Evolutionary conservation across 2,329 filamentous ascomycete genomes (phyloP).

Genomic region (Alternaria conjuncta): DNA sequence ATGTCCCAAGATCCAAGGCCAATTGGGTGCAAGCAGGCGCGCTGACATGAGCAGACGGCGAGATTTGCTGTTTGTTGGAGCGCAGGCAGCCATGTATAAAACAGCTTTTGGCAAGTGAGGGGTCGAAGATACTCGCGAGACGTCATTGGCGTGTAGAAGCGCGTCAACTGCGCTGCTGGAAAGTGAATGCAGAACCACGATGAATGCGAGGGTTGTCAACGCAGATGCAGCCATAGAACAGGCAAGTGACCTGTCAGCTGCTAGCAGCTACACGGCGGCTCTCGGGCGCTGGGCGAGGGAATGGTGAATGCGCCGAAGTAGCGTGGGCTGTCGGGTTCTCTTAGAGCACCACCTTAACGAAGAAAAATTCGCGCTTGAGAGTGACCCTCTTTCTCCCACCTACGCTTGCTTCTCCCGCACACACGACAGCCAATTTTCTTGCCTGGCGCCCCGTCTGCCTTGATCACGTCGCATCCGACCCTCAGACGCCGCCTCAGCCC

Average conservation of each 20-base stretch:
- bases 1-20: slow-evolving; percentile 17
- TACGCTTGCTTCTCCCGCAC: slow-evolving; percentile 37
- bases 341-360: slow-evolving; percentile 23
- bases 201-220: neutral
- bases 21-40: slow-evolving; percentile 1
- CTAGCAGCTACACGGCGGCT: slow-evolving; percentile 15
- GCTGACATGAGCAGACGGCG: neutral
- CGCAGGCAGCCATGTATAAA: slow-evolving; percentile 2
- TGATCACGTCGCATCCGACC: slow-evolving; percentile 27
- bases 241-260: slow-evolving; percentile 1
- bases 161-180: slow-evolving; percentile 11
- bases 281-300: slow-evolving; percentile 18
- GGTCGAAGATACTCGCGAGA: slow-evolving; percentile 19
- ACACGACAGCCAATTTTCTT: slow-evolving; percentile 45
- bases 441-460: slow-evolving; percentile 34
- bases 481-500: slow-evolving; percentile 36
- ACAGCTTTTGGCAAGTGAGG: slow-evolving; percentile 8
- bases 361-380: slow-evolving; percentile 29
- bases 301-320: slow-evolving; percentile 20
- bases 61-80: neutral
- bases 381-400: slow-evolving; percentile 31
- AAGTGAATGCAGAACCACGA: slow-evolving; percentile 4
- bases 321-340: slow-evolving; percentile 20
- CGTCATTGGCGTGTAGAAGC: slow-evolving; percentile 24
- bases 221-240: neutral